These are phyloP conservation scores for Scenedesmus sp. DNA, from an alignment of 163 green algal species.

Conservation along the genomic window DNA sequence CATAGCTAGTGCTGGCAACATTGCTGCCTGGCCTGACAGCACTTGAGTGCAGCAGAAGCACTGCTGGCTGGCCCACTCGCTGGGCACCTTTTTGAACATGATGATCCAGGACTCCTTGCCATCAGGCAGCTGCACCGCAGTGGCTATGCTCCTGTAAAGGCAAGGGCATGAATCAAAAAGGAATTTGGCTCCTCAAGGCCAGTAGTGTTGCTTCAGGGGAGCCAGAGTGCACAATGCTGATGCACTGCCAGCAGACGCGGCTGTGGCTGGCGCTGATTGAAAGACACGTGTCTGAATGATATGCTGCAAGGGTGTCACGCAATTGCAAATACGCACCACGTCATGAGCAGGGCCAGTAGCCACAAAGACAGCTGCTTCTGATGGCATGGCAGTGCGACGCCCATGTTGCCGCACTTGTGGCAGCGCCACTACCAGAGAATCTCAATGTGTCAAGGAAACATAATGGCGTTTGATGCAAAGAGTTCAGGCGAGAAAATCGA, in stretches of 20 bases:
- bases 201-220: too few relatives aligned
- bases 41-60: background rate
- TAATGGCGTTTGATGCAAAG: background rate
- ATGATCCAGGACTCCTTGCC: constrained; percentile 41
- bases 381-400: background rate
- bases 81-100: constrained; percentile 33
- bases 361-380: background rate
- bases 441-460: background rate
- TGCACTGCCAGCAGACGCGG: background rate
- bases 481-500: too few relatives aligned
- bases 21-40: background rate
- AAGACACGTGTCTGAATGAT: background rate
- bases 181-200: too few relatives aligned
- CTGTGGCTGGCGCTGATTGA: background rate
- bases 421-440: background rate
- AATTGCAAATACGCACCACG: background rate
- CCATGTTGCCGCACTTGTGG: background rate
- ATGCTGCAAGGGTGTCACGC: background rate
- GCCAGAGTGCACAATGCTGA: background rate
- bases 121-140: background rate
- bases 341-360: background rate
- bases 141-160: background rate
- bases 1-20: background rate
- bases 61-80: background rate
- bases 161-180: too few relatives aligned